Conservation (phyloP, 2,329 filamentous ascomycete genomes). For the Plenodomus tracheiphilus region DNA sequence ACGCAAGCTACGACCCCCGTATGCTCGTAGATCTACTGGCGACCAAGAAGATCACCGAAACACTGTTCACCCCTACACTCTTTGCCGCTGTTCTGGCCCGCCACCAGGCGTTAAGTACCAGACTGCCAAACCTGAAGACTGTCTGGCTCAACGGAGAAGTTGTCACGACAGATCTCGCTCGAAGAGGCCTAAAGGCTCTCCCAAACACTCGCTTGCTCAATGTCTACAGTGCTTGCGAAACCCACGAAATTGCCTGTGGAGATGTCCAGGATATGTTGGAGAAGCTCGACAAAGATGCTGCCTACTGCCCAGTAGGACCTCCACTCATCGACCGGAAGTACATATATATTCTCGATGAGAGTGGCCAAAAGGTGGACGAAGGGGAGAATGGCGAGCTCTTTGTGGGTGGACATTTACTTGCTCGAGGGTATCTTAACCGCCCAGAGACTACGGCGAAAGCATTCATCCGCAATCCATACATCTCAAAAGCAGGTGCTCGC, state of each 20-base stretch:
- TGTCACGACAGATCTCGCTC: conserved; percentile 75
- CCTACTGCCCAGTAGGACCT: conserved; percentile 74
- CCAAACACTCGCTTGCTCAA: conserved; percentile 73
- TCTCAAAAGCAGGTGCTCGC: conserved; percentile 60
- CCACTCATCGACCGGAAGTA: conserved; percentile 66
- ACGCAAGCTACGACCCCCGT: conserved; percentile 75
- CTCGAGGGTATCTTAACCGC: conserved; percentile 77
- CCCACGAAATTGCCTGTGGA: conserved; percentile 77
- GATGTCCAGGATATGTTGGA: conserved; percentile 70
- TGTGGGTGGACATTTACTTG: conserved; percentile 73
- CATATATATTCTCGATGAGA: conserved; percentile 73
- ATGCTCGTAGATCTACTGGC: conserved; percentile 72
- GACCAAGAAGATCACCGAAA: conserved; percentile 71
- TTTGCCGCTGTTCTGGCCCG: conserved; percentile 73
- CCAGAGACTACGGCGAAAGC: conserved; percentile 75
- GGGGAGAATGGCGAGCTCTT: conserved; percentile 74
- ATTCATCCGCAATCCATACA: conserved; percentile 69
- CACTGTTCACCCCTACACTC: conserved; percentile 80
- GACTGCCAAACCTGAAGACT: conserved; percentile 68
- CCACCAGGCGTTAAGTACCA: conserved; percentile 65
- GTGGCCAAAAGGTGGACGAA: conserved; percentile 62
- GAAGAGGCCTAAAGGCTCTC: conserved; percentile 67
- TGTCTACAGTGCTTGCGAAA: conserved; percentile 82
- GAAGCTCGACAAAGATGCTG: conserved; percentile 58
- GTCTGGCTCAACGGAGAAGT: conserved; percentile 85